Evolutionary conservation across 2,329 filamentous ascomycete genomes (phyloP), one percentile per base, ranked within the genome.

Genomic region (Polytolypa hystricis): DNA sequence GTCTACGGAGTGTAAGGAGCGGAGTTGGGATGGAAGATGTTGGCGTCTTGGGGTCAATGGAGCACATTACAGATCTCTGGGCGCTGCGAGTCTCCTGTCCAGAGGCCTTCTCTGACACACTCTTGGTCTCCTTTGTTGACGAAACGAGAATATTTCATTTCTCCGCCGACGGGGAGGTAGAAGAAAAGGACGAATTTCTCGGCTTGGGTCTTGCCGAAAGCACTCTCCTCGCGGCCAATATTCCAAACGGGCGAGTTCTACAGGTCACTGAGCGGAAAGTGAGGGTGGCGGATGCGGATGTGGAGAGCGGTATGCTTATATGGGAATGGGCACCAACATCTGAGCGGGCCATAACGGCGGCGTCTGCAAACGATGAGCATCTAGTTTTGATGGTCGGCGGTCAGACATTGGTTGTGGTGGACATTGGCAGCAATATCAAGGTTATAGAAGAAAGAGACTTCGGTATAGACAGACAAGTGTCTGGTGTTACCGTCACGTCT

Each of bases 21-120:
- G 93, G 91, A 33, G 87, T 98, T 34, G 87, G 87, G 1, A 71
- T 96, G 35, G 85, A 95, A 54, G 85, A 95, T 38, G 64, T 87
- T 11, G 89, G 86, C 14, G 71, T 89, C 4, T 65, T 96, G 6
- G 83, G 79, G 23, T 81, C 93, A 30, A 77, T 96, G 62, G 69
- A 77, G 20, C 73, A 79, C 52, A 77, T 84, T 28, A 77, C 77
- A 37, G 77, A 79, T 17, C 61, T 94, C 2, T 93, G 86, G 65
- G 70, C 79, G 3, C 56, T 93, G 71, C 72, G 40, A 50, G 67
- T 36, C 65, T 25, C 56, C 56, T 11, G 69, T 66, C 42, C 64
- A 64, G 51, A 48, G 7, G 49, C 48, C 3, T 57, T 53, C 18
- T 42, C 56, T 16, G 84, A 98, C 51, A 82, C 74, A 0, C 66